phyloP scores from a whole-genome alignment of 75 land plant species.

The Pseudotsuga menziesii region DNA sequence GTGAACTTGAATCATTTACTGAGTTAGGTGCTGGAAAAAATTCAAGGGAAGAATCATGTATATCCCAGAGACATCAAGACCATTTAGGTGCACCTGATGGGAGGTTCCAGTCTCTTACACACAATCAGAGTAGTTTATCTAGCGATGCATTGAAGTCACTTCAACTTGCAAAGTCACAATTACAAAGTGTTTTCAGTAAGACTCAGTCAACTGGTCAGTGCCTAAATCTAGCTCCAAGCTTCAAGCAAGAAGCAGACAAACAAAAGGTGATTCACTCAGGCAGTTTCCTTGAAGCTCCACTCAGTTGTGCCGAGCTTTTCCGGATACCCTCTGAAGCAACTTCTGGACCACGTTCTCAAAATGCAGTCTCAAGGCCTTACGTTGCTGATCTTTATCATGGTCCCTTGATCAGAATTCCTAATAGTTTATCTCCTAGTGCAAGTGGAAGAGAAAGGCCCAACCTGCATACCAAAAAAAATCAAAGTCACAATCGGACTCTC shows the following conservation, averaged over 20 bases:
- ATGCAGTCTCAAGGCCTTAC: not conserved
- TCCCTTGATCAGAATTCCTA: not conserved
- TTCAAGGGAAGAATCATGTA: constrained; percentile 6
- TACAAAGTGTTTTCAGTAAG: not conserved
- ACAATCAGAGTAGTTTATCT: not conserved
- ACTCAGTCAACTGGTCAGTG: not conserved
- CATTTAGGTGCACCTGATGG: not conserved
- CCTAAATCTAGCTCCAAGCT: constrained; percentile 2
- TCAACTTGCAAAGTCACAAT: constrained; percentile 1
- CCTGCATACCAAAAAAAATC: not conserved
- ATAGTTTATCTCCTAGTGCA: not conserved
- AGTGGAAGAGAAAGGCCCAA: constrained; percentile 1
- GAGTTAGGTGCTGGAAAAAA: not conserved
- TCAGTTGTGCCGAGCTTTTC: constrained; percentile 10
- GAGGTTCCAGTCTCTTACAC: not conserved
- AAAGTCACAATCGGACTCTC: not conserved
- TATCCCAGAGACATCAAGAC: constrained; percentile 1
- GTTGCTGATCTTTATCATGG: not conserved
- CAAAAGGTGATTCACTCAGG: not conserved
- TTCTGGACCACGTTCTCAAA: not conserved
- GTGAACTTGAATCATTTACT: not conserved
- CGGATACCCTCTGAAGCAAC: not conserved
- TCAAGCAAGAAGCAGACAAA: not conserved
- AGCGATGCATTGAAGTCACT: not conserved
- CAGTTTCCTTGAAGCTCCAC: not conserved